phyloP scores from a whole-genome alignment of 106 monocot genomes.

The Amphibolis antarctica region DNA sequence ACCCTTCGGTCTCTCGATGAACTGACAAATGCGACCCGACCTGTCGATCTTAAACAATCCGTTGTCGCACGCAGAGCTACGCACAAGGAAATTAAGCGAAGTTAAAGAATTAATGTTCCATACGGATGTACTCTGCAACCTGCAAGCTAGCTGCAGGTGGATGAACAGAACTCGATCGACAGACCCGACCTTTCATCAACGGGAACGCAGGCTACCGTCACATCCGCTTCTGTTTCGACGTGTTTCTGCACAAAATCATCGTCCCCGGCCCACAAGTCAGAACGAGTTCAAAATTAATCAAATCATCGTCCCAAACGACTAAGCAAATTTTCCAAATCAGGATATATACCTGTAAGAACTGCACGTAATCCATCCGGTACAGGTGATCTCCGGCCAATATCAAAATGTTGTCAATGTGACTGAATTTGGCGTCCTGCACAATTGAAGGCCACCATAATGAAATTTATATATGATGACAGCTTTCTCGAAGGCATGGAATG shows the following conservation, averaged over 20 bases:
- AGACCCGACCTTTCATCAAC: slow-evolving; percentile 11
- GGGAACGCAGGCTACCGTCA: slow-evolving; percentile 18
- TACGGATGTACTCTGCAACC: too few species aligned
- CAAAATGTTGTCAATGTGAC: slow-evolving; percentile 19
- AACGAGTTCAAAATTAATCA: too few species aligned
- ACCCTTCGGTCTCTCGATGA: slow-evolving; percentile 19
- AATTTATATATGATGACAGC: not conserved
- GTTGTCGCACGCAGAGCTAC: slow-evolving; percentile 17
- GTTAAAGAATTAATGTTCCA: too few species aligned
- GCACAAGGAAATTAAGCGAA: not conserved
- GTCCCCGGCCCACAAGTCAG: not conserved
- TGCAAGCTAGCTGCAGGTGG: slow-evolving; percentile 3
- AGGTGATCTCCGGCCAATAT: slow-evolving; percentile 25
- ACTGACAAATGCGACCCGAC: slow-evolving; percentile 9
- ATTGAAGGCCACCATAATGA: too few species aligned
- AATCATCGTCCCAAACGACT: slow-evolving; percentile 1
- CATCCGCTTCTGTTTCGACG: slow-evolving; percentile 9
- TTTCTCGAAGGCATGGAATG: not conserved
- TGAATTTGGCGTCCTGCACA: slow-evolving; percentile 20
- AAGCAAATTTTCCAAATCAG: not conserved
- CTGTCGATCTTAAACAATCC: slow-evolving; percentile 18
- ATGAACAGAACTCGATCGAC: not conserved
- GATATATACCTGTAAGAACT: slow-evolving; percentile 15
- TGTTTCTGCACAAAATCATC: slow-evolving; percentile 14
- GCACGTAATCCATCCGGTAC: slow-evolving; percentile 27